Percentiles rank a stretch among this genome's conserved stretches.
These are phyloP conservation scores for Blakeslea trispora DNA, from an alignment of 371 early-diverging fungal genomes.

Conservation along the genomic window DNA sequence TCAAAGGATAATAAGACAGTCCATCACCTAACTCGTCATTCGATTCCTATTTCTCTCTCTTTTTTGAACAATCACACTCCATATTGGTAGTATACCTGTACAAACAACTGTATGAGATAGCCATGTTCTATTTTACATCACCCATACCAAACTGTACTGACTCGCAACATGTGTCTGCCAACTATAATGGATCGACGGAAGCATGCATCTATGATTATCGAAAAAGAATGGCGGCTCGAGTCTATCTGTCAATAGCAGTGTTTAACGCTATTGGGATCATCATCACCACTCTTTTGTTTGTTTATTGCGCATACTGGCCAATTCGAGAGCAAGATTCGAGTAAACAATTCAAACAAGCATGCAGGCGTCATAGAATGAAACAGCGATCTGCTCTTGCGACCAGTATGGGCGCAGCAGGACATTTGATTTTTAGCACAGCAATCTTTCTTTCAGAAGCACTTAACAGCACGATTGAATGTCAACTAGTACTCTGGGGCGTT, in stretches of 20 bases:
- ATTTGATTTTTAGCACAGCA: slow-evolving; percentile 31
- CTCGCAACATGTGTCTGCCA: neutral
- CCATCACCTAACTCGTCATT: too few species aligned
- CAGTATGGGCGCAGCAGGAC: slow-evolving; percentile 35
- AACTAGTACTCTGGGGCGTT: slow-evolving; percentile 33
- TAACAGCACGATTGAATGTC: slow-evolving; percentile 17
- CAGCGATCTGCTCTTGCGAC: slow-evolving; percentile 33
- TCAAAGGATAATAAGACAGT: too few species aligned
- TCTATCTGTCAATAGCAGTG: slow-evolving; percentile 10
- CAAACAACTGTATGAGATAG: too few species aligned
- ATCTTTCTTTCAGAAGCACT: slow-evolving; percentile 27
- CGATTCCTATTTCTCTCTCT: too few species aligned
- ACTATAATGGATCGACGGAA: neutral
- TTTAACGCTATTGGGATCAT: slow-evolving; percentile 12
- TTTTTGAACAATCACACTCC: too few species aligned
- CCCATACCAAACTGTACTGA: slow-evolving; percentile 13
- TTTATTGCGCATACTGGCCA: slow-evolving; percentile 12
- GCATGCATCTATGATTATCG: slow-evolving; percentile 1
- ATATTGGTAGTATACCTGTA: too few species aligned
- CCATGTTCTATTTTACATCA: neutral
- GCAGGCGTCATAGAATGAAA: slow-evolving; percentile 19
- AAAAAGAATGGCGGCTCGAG: slow-evolving; percentile 4
- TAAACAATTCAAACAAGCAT: slow-evolving; percentile 1
- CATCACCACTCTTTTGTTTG: slow-evolving; percentile 13
- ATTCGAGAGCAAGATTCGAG: neutral